phyloP scores from a whole-genome alignment of 2,329 filamentous ascomycete species.

The Aspergillus persii region DNA sequence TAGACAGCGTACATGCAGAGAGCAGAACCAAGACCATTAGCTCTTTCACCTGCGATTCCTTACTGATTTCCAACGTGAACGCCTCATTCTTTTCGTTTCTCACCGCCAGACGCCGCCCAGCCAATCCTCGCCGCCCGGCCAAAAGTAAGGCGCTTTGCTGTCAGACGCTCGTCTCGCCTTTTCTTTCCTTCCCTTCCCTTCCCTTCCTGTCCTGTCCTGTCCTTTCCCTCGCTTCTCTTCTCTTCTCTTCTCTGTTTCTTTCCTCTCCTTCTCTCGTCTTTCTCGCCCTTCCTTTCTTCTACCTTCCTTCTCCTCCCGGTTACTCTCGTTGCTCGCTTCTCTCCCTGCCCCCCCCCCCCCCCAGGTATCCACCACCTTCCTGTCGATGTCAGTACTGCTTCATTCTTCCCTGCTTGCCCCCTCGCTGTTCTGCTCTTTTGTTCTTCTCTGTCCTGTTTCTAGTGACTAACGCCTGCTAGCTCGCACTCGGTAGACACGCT shows the following conservation, averaged over 20 bases:
- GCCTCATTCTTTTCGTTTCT: background rate
- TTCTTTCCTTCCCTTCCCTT: background rate
- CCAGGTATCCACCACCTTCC: background rate
- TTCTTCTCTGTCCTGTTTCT: background rate
- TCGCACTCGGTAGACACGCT: background rate
- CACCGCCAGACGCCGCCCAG: constrained; percentile 7
- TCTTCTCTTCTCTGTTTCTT: background rate
- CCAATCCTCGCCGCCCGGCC: constrained; percentile 4
- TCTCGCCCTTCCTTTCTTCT: background rate
- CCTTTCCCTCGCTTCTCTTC: background rate
- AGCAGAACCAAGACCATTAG: no score
- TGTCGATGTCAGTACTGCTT: background rate
- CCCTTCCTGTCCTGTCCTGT: background rate
- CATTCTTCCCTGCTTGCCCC: no score
- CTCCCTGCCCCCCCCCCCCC: background rate
- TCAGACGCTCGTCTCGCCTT: constrained; percentile 1
- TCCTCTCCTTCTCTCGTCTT: background rate
- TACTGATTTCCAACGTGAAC: background rate
- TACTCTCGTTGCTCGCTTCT: background rate
- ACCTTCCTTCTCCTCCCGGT: background rate
- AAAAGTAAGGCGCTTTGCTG: constrained; percentile 10
- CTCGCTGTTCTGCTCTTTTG: background rate
- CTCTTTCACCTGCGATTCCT: no score
- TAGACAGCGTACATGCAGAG: no score
- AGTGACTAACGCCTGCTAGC: background rate